These are phyloP conservation scores for Murraya koenigii DNA, from an alignment of 345 rosid genomes.

Conservation along the genomic window DNA sequence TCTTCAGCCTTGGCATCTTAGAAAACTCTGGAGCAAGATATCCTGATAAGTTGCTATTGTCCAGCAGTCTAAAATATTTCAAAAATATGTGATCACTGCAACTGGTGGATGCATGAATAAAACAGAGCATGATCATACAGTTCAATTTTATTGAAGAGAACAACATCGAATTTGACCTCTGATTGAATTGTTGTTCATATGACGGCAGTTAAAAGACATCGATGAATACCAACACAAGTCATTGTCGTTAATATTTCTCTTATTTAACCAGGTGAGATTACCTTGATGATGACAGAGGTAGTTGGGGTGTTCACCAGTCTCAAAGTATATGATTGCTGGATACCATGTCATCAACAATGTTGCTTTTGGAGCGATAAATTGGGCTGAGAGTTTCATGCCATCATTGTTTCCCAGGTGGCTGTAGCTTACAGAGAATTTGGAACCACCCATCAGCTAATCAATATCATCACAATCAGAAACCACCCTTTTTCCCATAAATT, in stretches of 20 bases:
- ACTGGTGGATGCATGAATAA: too few relatives aligned
- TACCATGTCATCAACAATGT: too few relatives aligned
- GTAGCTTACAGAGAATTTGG: conserved; percentile 93
- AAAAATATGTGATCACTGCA: too few relatives aligned
- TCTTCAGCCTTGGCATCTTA: conserved; percentile 40
- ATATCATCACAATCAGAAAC: neutral
- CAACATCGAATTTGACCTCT: too few relatives aligned
- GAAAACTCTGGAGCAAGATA: conserved; percentile 73
- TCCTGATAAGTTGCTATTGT: conserved; percentile 80
- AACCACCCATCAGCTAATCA: conserved; percentile 20
- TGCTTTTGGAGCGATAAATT: too few relatives aligned
- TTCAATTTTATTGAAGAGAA: too few relatives aligned
- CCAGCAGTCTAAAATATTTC: conserved; percentile 39
- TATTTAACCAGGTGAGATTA: conserved; percentile 9
- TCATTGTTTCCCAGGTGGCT: conserved; percentile 42
- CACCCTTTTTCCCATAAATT: neutral
- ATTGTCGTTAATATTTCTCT: neutral
- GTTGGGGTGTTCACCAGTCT: conserved; percentile 97
- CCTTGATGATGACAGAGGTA: conserved; percentile 68
- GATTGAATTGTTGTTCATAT: too few relatives aligned
- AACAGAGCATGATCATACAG: too few relatives aligned
- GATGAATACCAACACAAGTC: too few relatives aligned
- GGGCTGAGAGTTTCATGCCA: too few relatives aligned
- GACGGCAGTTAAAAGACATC: too few relatives aligned
- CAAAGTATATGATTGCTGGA: conserved; percentile 36